Base-by-base conservation (phyloP, 2,329 filamentous ascomycete species). In the Talaromyces pinophilus region DNA sequence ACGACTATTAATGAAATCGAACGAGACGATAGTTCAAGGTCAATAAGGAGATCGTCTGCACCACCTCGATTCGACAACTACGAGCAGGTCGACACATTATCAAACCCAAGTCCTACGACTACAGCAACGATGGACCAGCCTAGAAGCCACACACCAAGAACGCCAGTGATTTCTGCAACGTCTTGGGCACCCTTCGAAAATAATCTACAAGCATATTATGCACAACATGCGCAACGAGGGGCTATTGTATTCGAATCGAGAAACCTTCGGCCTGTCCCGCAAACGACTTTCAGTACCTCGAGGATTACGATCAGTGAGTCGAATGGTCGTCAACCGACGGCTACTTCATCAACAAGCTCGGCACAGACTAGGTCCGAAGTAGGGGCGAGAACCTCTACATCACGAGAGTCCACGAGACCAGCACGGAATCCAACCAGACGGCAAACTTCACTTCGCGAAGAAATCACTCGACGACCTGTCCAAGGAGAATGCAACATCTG, bases 401-500 rank as follows among this genome's bases (percentile, higher is more conserved):
- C n/a, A 25, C 46, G 2, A 35, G 33, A 35, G 11, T 13, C 10
- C n/a, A 4, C 57, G n/a, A 35, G 8, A 15, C 3, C 48, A 40
- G 52, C 13, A 38, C 40, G 5, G 7, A 48, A 52, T 59, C 30
- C 7, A 30, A 3, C 22, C n/a, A 46, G 15, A 17, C 22, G 7
- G 17, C 59, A 25, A 22, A 5, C 13, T 19, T 15, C 4, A 3
- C 22, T 8, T 25, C 52, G 35, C 4, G 38, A 10, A 48, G 59
- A 62, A 22, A 25, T 66, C 1, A 30, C 33, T 33, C 65, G 55
- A 7, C 35, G 50, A 25, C 35, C 35, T 28, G 33, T 64, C 22
- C 61, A 67, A 50, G 65, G 65, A 6, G 54, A 67, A 5, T 67
- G 65, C 42, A 46, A 11, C 17, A 61, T 67, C 40, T 67, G 61